phyloP scores from a whole-genome alignment of 176 grass and related monocot genomes.

The Urochloa ruziziensis region DNA sequence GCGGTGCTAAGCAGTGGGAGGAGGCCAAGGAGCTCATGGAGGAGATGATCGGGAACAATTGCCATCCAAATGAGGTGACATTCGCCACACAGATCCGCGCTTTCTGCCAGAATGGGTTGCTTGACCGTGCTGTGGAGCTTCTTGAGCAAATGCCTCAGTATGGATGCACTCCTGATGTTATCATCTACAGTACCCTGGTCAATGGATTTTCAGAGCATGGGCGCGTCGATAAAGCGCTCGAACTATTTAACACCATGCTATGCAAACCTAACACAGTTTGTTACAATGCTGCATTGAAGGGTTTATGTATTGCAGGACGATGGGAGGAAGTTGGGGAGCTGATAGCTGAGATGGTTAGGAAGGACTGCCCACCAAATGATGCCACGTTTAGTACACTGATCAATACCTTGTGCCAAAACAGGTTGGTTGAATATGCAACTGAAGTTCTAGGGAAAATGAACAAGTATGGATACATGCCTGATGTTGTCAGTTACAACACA shows the following conservation, averaged over 20 bases:
- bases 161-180: conserved; percentile 41
- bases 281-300: conserved; percentile 49
- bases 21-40: conserved; percentile 38
- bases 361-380: conserved; percentile 44
- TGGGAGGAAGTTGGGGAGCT: conserved; percentile 47
- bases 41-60: conserved; percentile 44
- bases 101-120: conserved; percentile 43
- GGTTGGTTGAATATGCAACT: conserved; percentile 22
- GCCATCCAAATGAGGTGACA: conserved; percentile 38
- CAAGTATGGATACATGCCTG: conserved; percentile 32
- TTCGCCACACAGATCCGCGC: conserved; percentile 43
- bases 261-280: conserved; percentile 45
- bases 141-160: conserved; percentile 39
- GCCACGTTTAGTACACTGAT: conserved; percentile 47
- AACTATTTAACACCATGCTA: conserved; percentile 33
- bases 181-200: conserved; percentile 49
- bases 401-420: conserved; percentile 38
- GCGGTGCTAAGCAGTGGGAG: conserved; percentile 37
- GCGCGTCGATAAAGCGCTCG: conserved; percentile 14
- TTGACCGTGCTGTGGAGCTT: conserved; percentile 31
- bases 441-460: conserved; percentile 48
- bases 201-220: conserved; percentile 48
- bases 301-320: conserved; percentile 30
- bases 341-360: conserved; percentile 36
- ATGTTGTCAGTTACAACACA: conserved; percentile 35